These are phyloP conservation scores for Luzula sylvatica DNA, from an alignment of 176 grass and related monocot species.

Conservation along the genomic window DNA sequence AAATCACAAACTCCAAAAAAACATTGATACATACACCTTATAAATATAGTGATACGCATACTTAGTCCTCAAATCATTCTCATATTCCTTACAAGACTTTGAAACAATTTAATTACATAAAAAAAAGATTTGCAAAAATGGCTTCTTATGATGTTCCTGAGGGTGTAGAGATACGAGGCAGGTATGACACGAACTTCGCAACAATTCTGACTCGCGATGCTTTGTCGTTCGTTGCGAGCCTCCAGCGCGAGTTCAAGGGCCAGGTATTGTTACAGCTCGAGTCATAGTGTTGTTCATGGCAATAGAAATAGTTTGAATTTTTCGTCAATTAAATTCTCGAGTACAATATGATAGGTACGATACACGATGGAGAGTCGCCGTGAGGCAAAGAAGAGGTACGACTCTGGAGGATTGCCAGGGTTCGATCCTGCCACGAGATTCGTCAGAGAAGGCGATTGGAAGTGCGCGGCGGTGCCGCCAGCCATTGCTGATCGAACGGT, in stretches of 20 bases:
- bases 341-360: constrained; percentile 23
- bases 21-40: background rate
- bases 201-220: constrained; percentile 59
- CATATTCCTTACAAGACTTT: background rate
- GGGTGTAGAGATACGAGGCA: constrained; percentile 70
- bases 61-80: background rate
- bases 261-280: background rate
- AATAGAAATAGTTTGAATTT: too few species aligned
- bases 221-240: constrained; percentile 45
- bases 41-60: too few species aligned
- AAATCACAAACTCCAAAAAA: constrained; percentile 13
- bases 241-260: constrained; percentile 71
- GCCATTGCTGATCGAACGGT: constrained; percentile 65
- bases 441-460: constrained; percentile 49
- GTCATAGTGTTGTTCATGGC: too few species aligned
- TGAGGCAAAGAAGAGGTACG: constrained; percentile 52
- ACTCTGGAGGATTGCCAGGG: constrained; percentile 48
- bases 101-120: background rate
- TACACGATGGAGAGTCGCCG: constrained; percentile 60
- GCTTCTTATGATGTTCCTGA: constrained; percentile 55
- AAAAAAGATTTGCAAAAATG: constrained; percentile 1
- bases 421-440: constrained; percentile 62
- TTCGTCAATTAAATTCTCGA: too few species aligned
- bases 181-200: constrained; percentile 59
- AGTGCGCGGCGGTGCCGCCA: constrained; percentile 50